Base-by-base conservation (phyloP, 345 rosid species). In the Camelina sativa region DNA sequence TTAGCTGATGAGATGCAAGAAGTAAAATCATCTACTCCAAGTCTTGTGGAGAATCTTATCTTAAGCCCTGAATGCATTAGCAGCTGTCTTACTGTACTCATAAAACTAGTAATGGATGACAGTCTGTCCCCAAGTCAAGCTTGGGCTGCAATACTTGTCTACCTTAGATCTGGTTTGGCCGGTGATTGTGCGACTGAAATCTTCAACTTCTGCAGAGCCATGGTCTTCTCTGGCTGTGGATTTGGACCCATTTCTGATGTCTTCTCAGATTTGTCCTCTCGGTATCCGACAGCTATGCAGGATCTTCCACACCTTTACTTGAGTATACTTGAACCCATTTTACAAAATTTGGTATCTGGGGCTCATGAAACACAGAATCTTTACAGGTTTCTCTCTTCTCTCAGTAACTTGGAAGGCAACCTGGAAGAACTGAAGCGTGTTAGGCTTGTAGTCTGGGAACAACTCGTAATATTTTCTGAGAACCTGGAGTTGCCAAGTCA, bases 81-180 rank as follows among this genome's bases (percentile, higher is more conserved):
- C 48, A 81, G 82, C 74, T 84, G 91, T 76, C 81, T 92, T 57
- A 89, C 84, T 80, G 80, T 81, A 80, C 76, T 95, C 44, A 83
- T 85, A 69, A 90, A 80, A 78, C 83, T 95, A 81, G 88, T 92
- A 72, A 81, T 87, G 88, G 93, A 95, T 72, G 99, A 92, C 83
- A 81, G 74, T 74, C 83, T 95, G 62, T 89, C 99, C 56, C 99
- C 99, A 19, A 90, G 87, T 85, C 98, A 95, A 80, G 87, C 87
- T 52, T 95, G 94, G 97, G 84, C 84, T 73, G 86, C 87, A 57
- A 62, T 91, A 69, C 60, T 83, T 62, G 79, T 76, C 74, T 89
- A 88, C 65, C 71, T 85, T 62, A 82, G 73, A 53, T 68, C 73
- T 60, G 90, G 92, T 56, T 76, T 91, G 61, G 66, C 48, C 22